These are phyloP conservation scores for Tetrapyrgos nigripes DNA, from an alignment of 1,284 basidiomycete genomes.

Conservation along the genomic window DNA sequence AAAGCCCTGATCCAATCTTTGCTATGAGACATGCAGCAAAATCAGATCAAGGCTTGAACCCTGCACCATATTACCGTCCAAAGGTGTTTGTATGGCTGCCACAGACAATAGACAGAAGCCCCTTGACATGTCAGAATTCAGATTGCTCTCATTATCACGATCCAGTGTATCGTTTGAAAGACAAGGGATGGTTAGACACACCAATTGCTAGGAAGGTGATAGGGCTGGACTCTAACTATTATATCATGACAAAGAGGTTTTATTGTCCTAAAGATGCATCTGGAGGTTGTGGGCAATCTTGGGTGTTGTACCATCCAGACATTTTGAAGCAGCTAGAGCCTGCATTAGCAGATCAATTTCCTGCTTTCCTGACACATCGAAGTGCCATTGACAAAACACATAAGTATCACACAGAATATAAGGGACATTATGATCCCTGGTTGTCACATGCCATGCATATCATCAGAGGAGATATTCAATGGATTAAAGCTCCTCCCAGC, in stretches of 20 bases:
- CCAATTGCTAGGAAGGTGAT: conserved; percentile 14
- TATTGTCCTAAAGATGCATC: background rate
- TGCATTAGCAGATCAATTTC: conserved; percentile 5
- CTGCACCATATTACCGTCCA: too few relatives aligned
- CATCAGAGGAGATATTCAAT: too few relatives aligned
- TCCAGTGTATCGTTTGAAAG: background rate
- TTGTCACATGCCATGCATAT: too few relatives aligned
- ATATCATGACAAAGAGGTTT: conserved; percentile 15
- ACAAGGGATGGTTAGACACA: conserved; percentile 21
- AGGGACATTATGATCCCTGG: too few relatives aligned
- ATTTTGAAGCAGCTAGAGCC: conserved; percentile 8
- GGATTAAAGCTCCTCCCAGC: too few relatives aligned
- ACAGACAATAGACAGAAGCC: background rate
- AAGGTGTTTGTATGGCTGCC: conserved; percentile 21
- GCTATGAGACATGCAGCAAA: too few relatives aligned
- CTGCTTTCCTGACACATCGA: too few relatives aligned
- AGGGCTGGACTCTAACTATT: conserved; percentile 16
- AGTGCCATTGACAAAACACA: background rate
- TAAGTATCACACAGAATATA: too few relatives aligned
- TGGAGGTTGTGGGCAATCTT: background rate
- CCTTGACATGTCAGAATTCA: conserved; percentile 1
- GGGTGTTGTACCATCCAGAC: conserved; percentile 3
- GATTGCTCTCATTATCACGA: conserved; percentile 5
- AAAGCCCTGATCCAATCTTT: too few relatives aligned
- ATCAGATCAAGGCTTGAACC: too few relatives aligned